Percentiles rank a stretch among this genome's conserved stretches.
Evolutionary conservation across 495 filamentous ascomycete genomes (phyloP).

Genomic region (Aspergillus hancockii): DNA sequence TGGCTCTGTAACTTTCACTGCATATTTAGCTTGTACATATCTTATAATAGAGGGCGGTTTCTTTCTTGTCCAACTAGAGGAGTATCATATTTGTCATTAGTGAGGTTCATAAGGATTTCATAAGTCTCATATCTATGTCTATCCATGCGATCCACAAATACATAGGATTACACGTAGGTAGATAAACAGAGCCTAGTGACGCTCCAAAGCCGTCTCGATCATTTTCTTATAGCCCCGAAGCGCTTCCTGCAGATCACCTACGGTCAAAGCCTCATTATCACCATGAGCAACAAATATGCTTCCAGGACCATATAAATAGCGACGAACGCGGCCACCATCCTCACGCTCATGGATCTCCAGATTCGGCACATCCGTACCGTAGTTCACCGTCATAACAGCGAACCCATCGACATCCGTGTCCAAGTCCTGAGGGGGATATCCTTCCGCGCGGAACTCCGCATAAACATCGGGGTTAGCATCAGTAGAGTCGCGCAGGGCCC

Average conservation of each 20-base stretch:
- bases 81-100: not conserved
- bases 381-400: conserved; percentile 77
- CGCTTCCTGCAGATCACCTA: conserved; percentile 66
- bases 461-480: conserved; percentile 57
- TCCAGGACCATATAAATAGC: conserved; percentile 88
- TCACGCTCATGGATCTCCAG: conserved; percentile 45
- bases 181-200: conserved; percentile 15
- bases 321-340: conserved; percentile 53
- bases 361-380: conserved; percentile 89
- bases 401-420: conserved; percentile 83
- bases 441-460: conserved; percentile 52
- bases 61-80: too few species aligned
- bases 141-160: not conserved
- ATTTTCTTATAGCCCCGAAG: conserved; percentile 72
- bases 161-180: not conserved
- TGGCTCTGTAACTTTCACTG: not conserved
- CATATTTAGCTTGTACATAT: not conserved
- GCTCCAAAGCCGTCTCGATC: conserved; percentile 60
- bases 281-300: conserved; percentile 87
- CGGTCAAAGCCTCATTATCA: conserved; percentile 75
- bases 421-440: conserved; percentile 75
- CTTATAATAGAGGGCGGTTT: too few species aligned
- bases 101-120: not conserved
- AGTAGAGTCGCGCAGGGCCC: conserved; percentile 61
- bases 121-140: not conserved